Evolutionary conservation across 2,329 filamentous ascomycete species (phyloP).

Genomic region (Beauveria rudraprayagi): DNA sequence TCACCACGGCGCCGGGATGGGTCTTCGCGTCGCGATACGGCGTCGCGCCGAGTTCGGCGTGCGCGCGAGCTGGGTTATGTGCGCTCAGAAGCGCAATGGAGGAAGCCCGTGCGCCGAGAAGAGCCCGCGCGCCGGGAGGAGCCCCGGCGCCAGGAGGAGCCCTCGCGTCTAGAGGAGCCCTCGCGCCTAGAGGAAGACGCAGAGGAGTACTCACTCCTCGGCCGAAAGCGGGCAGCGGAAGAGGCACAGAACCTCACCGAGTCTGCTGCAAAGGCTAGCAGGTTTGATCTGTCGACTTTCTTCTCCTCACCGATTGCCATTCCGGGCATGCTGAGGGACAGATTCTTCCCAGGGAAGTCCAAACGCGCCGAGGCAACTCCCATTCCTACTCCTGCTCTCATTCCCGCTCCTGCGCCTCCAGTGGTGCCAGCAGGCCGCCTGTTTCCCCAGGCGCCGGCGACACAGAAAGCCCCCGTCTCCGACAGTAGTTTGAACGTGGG

Average conservation of each 20-base stretch:
- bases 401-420: conserved; percentile 7
- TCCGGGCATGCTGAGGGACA: conserved; percentile 26
- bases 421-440: conserved; percentile 29
- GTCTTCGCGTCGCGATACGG: too few species aligned
- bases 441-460: conserved; percentile 26
- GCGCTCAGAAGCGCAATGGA: too few species aligned
- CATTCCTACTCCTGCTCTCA: conserved; percentile 7
- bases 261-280: conserved; percentile 21
- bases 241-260: conserved; percentile 12
- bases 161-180: background rate
- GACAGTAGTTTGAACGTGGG: background rate
- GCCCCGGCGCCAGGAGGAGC: background rate
- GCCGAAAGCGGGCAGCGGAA: conserved; percentile 17
- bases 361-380: conserved; percentile 13
- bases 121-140: conserved; percentile 1
- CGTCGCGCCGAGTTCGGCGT: too few species aligned
- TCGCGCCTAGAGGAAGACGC: conserved; percentile 9
- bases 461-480: background rate
- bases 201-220: conserved; percentile 39
- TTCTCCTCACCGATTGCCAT: conserved; percentile 48
- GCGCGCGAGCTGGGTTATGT: too few species aligned
- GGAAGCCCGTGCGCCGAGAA: too few species aligned
- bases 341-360: conserved; percentile 21
- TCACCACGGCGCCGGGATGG: too few species aligned
- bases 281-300: conserved; percentile 44